phyloP scores from a whole-genome alignment of 129 eudicot genomes.

The Kitagawia praeruptora region DNA sequence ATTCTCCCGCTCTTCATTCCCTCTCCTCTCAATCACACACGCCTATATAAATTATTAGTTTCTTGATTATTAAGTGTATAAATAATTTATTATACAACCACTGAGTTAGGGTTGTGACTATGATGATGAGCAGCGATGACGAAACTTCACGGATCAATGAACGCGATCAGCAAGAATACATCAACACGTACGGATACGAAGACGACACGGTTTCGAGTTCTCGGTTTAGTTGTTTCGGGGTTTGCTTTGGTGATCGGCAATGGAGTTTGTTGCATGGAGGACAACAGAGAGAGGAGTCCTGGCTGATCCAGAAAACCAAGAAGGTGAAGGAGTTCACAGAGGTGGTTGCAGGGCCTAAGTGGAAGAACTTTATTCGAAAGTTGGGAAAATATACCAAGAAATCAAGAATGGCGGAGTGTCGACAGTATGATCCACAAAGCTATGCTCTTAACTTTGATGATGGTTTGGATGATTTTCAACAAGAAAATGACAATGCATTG shows the following conservation, averaged over 20 bases:
- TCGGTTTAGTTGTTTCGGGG: background rate
- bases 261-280: constrained; percentile 12
- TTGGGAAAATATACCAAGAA: constrained; percentile 41
- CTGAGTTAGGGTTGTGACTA: background rate
- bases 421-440: constrained; percentile 60
- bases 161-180: constrained; percentile 1
- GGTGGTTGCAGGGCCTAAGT: constrained; percentile 78
- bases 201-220: background rate
- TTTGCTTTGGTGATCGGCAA: background rate
- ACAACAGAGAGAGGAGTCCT: constrained; percentile 28
- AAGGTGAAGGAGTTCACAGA: constrained; percentile 55
- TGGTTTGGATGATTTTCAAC: constrained; percentile 20
- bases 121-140: background rate
- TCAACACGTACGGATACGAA: background rate
- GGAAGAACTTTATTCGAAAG: constrained; percentile 75
- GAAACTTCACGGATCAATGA: background rate
- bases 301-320: constrained; percentile 47
- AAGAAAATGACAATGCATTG: constrained; percentile 37
- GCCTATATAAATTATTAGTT: background rate
- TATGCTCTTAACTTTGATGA: constrained; percentile 73
- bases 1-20: no score
- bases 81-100: background rate
- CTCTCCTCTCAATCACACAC: background rate
- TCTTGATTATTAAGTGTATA: no score
- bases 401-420: constrained; percentile 30